A percentile compares a stretch with the other conserved stretches of the same genome.
These are phyloP conservation scores for Solanum peruvianum DNA, from an alignment of 257 asterid genomes.

Conservation along the genomic window DNA sequence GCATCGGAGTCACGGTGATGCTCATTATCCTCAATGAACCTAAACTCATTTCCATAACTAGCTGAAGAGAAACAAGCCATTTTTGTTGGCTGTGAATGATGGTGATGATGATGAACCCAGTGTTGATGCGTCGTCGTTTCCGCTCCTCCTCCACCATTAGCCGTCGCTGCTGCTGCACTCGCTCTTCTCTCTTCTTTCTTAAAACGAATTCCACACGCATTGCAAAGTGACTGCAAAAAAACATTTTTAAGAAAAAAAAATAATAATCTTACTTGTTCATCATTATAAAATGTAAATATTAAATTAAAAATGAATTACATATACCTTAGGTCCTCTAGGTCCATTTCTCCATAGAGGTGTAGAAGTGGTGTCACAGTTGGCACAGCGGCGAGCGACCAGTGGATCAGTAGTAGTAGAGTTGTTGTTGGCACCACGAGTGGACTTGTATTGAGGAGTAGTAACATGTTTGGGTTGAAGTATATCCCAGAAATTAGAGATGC, in stretches of 20 bases:
- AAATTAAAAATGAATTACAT: no score
- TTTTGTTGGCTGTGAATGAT: conserved; percentile 28
- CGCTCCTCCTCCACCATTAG: conserved; percentile 12
- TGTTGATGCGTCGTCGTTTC: conserved; percentile 25
- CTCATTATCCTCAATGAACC: conserved; percentile 48
- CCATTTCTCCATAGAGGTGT: conserved; percentile 99
- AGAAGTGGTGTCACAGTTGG: conserved; percentile 92
- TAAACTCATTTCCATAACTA: conserved; percentile 40
- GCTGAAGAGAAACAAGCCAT: conserved; percentile 16
- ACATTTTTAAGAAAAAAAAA: background rate
- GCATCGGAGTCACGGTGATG: conserved; percentile 40
- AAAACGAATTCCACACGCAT: conserved; percentile 94
- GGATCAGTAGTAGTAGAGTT: conserved; percentile 15
- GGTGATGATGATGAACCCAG: conserved; percentile 37
- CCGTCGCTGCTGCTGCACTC: conserved; percentile 57
- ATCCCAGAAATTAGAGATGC: conserved; percentile 46
- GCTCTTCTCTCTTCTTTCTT: conserved; percentile 97
- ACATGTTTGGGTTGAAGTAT: conserved; percentile 34
- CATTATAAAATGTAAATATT: no score
- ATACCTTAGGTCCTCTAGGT: conserved; percentile 79
- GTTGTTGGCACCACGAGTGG: conserved; percentile 20
- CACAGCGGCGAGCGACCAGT: conserved; percentile 81
- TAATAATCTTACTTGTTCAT: no score
- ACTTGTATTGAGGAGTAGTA: conserved; percentile 7
- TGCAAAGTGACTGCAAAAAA: conserved; percentile 77